A percentile compares a stretch with the other conserved stretches of the same genome.
Conservation (phyloP, 768 basidiomycete species). For the Russula sp. region DNA sequence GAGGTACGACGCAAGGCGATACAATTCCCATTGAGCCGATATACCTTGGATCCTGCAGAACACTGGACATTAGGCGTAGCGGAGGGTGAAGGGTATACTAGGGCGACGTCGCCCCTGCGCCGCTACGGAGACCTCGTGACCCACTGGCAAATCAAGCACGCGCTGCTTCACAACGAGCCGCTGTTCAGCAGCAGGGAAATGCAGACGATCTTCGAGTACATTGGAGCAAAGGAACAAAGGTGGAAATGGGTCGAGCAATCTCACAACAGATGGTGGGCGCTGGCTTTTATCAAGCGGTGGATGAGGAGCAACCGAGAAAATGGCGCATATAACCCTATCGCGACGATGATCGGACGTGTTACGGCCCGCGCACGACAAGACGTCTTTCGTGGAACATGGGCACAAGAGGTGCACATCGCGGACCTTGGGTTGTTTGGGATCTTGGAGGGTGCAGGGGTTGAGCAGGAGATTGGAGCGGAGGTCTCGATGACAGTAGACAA, state of each 20-base stretch:
- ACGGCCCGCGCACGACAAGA: slow-evolving; percentile 23
- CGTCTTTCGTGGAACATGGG: slow-evolving; percentile 9
- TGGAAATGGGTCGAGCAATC: slow-evolving; percentile 29
- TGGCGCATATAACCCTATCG: slow-evolving; percentile 29
- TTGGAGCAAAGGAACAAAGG: slow-evolving; percentile 35
- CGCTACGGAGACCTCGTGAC: slow-evolving; percentile 74
- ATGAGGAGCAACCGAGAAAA: slow-evolving; percentile 26
- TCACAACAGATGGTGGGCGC: slow-evolving; percentile 38
- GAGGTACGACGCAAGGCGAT: slow-evolving; percentile 33
- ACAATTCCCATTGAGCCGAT: slow-evolving; percentile 35
- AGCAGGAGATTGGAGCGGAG: slow-evolving; percentile 28
- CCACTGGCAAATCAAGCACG: slow-evolving; percentile 93
- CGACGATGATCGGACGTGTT: slow-evolving; percentile 27
- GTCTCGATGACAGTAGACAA: slow-evolving; percentile 28
- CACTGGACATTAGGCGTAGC: slow-evolving; percentile 70
- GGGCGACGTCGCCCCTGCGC: slow-evolving; percentile 82
- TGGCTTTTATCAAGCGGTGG: slow-evolving; percentile 37
- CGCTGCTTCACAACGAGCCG: slow-evolving; percentile 42
- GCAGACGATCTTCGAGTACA: slow-evolving; percentile 36
- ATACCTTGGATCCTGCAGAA: slow-evolving; percentile 47
- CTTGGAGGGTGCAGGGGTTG: slow-evolving; percentile 15
- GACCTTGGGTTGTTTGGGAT: slow-evolving; percentile 28
- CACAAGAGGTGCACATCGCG: slow-evolving; percentile 28
- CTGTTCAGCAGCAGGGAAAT: slow-evolving; percentile 46
- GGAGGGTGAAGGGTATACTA: slow-evolving; percentile 71